These are phyloP conservation scores for Blastobotrys aristatus DNA, from an alignment of 1,139 yeast species.

Conservation along the genomic window DNA sequence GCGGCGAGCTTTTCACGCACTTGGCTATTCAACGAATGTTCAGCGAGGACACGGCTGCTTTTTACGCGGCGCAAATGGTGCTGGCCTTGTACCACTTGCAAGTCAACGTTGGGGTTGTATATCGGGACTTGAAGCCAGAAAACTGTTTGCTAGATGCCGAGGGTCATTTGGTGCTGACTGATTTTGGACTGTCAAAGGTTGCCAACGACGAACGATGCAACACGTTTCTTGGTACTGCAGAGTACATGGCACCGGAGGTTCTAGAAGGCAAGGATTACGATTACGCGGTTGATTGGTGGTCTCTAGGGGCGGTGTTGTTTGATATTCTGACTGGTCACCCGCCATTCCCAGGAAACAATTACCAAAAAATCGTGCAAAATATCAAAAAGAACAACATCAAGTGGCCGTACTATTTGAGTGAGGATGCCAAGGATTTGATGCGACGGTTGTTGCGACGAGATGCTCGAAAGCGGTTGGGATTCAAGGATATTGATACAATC, in stretches of 20 bases:
- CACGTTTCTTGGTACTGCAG: constrained; percentile 89
- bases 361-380: constrained; percentile 75
- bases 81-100: constrained; percentile 80
- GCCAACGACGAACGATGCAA: constrained; percentile 52
- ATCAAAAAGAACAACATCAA: constrained; percentile 61
- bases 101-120: constrained; percentile 74
- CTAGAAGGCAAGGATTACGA: constrained; percentile 82
- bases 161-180: constrained; percentile 84
- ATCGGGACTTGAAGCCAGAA: constrained; percentile 90
- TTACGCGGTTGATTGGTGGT: constrained; percentile 94
- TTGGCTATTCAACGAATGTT: constrained; percentile 78
- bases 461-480: constrained; percentile 66
- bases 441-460: constrained; percentile 69
- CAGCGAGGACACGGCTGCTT: constrained; percentile 72
- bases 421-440: constrained; percentile 80
- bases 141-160: constrained; percentile 75
- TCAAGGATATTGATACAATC: constrained; percentile 58
- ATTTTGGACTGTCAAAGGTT: constrained; percentile 85
- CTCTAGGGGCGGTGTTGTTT: constrained; percentile 82
- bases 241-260: constrained; percentile 96
- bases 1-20: constrained; percentile 90
- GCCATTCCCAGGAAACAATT: constrained; percentile 88
- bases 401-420: constrained; percentile 75
- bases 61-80: constrained; percentile 82
- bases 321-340: constrained; percentile 90